phyloP scores from a whole-genome alignment of 495 filamentous ascomycete species.

The Pseudoneurospora amorphoporcata region DNA sequence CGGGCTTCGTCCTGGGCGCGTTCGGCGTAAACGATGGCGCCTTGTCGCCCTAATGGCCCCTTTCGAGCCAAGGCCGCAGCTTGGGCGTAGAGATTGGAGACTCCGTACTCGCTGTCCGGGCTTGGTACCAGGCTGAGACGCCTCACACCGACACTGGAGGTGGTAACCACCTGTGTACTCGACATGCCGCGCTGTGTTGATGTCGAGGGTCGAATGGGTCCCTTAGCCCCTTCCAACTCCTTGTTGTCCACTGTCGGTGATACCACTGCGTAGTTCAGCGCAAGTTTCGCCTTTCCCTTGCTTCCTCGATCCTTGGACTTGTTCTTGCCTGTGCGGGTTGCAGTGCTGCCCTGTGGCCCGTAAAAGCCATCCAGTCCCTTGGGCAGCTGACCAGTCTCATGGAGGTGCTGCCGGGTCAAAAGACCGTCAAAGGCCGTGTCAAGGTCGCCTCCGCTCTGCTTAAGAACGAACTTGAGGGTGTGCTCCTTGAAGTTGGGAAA shows the following conservation, averaged over 20 bases:
- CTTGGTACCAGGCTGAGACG: not conserved
- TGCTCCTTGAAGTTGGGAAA: slow-evolving; percentile 57
- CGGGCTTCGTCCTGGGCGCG: slow-evolving; percentile 20
- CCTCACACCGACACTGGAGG: not conserved
- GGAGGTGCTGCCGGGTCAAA: slow-evolving; percentile 62
- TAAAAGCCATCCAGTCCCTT: slow-evolving; percentile 78
- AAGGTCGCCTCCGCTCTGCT: slow-evolving; percentile 51
- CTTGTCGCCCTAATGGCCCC: slow-evolving; percentile 32
- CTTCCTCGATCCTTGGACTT: slow-evolving; percentile 5
- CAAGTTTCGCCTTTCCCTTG: slow-evolving; percentile 4
- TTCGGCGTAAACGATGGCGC: slow-evolving; percentile 26
- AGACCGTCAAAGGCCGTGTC: slow-evolving; percentile 71
- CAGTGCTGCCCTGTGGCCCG: slow-evolving; percentile 28
- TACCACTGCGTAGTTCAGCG: slow-evolving; percentile 14
- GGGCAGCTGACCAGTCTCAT: slow-evolving; percentile 45
- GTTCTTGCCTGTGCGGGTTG: slow-evolving; percentile 35
- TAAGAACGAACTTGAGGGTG: slow-evolving; percentile 53
- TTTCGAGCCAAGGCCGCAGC: slow-evolving; percentile 22
- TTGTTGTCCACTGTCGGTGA: slow-evolving; percentile 8
- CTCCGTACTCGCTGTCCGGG: not conserved
- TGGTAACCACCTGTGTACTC: not conserved
- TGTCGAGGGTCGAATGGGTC: slow-evolving; percentile 4
- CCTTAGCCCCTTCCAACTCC: slow-evolving; percentile 19
- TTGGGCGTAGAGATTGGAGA: slow-evolving; percentile 13
- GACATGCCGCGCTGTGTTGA: not conserved